These are phyloP conservation scores for Taiozyma sp. DNA, from an alignment of 1,139 yeast genomes.

Conservation along the genomic window DNA sequence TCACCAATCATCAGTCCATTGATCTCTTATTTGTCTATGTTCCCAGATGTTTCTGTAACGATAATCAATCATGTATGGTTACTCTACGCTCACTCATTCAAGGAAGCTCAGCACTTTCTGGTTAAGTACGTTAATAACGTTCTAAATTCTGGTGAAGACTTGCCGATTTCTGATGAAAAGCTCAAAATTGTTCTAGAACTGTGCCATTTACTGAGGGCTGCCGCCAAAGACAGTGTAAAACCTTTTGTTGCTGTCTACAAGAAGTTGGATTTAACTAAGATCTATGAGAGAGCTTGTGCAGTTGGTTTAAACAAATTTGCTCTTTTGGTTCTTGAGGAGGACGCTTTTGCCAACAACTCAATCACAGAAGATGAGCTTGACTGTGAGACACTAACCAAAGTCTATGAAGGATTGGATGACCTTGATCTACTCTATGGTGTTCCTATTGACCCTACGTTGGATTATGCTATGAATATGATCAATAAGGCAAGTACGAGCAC, in stretches of 20 bases:
- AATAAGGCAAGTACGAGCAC: slow-evolving; percentile 32
- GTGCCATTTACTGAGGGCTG: slow-evolving; percentile 40
- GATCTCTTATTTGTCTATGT: slow-evolving; percentile 19
- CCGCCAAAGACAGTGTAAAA: slow-evolving; percentile 30
- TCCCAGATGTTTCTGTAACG: slow-evolving; percentile 9
- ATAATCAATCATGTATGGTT: slow-evolving; percentile 23
- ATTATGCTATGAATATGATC: slow-evolving; percentile 42
- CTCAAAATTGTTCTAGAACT: slow-evolving; percentile 33
- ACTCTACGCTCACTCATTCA: slow-evolving; percentile 18
- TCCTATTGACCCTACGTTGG: slow-evolving; percentile 50
- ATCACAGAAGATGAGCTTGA: slow-evolving; percentile 13
- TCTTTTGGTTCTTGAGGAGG: slow-evolving; percentile 52
- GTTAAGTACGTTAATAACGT: slow-evolving; percentile 8
- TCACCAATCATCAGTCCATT: slow-evolving; percentile 20
- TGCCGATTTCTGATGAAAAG: slow-evolving; percentile 23
- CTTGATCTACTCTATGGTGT: slow-evolving; percentile 59
- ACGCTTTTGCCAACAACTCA: slow-evolving; percentile 14
- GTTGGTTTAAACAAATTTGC: slow-evolving; percentile 41
- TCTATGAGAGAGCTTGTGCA: slow-evolving; percentile 34
- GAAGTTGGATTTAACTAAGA: slow-evolving; percentile 28
- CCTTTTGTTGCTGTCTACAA: slow-evolving; percentile 34
- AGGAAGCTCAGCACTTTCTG: slow-evolving; percentile 2
- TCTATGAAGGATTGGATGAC: slow-evolving; percentile 47
- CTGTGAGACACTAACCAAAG: slow-evolving; percentile 25
- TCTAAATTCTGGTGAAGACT: slow-evolving; percentile 10